phyloP scores from a whole-genome alignment of 495 filamentous ascomycete genomes.

The Thermothielavioides terrestris region DNA sequence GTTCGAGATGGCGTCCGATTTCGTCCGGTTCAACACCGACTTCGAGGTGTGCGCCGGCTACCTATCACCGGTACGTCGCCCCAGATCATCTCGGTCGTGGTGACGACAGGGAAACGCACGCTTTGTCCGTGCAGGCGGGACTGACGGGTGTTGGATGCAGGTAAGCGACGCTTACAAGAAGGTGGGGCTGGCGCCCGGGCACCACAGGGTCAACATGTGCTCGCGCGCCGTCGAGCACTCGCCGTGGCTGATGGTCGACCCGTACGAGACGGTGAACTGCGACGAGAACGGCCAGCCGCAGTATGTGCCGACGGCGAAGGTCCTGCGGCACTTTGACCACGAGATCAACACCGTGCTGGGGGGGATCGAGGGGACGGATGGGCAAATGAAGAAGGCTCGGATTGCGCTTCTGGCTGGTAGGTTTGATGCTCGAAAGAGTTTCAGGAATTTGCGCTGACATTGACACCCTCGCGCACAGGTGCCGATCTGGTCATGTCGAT shows the following conservation, averaged over 20 bases:
- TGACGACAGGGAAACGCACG: no score
- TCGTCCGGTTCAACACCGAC: constrained; percentile 65
- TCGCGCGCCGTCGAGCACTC: constrained; percentile 69
- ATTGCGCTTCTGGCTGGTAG: constrained; percentile 49
- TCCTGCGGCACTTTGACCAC: constrained; percentile 80
- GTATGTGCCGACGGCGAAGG: constrained; percentile 81
- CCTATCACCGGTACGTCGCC: constrained; percentile 46
- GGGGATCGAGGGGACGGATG: constrained; percentile 60
- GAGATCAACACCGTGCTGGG: constrained; percentile 74
- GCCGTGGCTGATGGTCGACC: constrained; percentile 81
- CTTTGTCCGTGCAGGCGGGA: background rate
- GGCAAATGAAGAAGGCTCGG: constrained; percentile 44
- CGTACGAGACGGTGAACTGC: constrained; percentile 44
- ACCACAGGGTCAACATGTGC: constrained; percentile 52
- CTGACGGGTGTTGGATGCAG: background rate
- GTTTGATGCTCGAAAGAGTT: no score
- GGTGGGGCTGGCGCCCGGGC: constrained; percentile 59
- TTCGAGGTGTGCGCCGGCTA: constrained; percentile 84
- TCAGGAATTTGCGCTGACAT: no score
- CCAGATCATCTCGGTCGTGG: no score
- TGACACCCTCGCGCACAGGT: constrained; percentile 28
- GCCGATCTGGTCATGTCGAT: constrained; percentile 85
- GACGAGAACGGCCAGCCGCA: constrained; percentile 58
- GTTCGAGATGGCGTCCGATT: constrained; percentile 87
- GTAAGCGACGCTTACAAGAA: constrained; percentile 78